Percentiles rank a stretch among this genome's conserved stretches.
phyloP scores from a whole-genome alignment of 495 filamentous ascomycete species.

The Bacidia gigantensis region DNA sequence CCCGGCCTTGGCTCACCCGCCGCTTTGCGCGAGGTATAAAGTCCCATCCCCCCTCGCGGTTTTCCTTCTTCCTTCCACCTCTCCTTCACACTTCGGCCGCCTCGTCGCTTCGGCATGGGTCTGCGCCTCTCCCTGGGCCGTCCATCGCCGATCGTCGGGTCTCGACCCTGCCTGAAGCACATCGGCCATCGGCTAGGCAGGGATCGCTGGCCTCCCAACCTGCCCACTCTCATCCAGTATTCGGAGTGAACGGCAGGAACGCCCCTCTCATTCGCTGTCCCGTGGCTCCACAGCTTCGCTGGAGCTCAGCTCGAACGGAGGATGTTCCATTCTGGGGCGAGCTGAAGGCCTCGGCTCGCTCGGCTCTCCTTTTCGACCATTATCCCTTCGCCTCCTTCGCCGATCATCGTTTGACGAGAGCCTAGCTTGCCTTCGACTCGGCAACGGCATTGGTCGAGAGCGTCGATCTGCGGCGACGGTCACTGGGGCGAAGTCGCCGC shows the following conservation, averaged over 20 bases:
- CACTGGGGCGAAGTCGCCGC: background rate
- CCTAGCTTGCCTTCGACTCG: background rate
- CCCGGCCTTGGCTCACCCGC: background rate
- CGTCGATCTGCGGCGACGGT: background rate
- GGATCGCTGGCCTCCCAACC: background rate
- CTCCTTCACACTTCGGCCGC: background rate
- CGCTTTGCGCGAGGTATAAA: conserved; percentile 3
- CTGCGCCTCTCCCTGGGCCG: background rate
- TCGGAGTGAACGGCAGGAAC: background rate
- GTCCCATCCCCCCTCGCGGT: conserved; percentile 1
- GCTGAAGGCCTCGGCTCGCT: background rate
- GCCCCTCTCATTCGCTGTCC: background rate
- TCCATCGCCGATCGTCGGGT: conserved; percentile 3
- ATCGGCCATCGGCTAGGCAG: background rate
- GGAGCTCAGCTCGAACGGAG: background rate
- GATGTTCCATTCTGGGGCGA: background rate
- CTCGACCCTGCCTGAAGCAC: background rate
- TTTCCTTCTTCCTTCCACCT: background rate
- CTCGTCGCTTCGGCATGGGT: background rate
- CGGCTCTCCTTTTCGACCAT: background rate
- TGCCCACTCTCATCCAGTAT: background rate
- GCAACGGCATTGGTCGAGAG: background rate
- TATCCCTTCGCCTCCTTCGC: background rate
- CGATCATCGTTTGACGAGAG: background rate
- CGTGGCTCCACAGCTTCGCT: background rate